Base-by-base conservation (phyloP, 495 filamentous ascomycete genomes). In the Astrothelium subdiscretum region DNA sequence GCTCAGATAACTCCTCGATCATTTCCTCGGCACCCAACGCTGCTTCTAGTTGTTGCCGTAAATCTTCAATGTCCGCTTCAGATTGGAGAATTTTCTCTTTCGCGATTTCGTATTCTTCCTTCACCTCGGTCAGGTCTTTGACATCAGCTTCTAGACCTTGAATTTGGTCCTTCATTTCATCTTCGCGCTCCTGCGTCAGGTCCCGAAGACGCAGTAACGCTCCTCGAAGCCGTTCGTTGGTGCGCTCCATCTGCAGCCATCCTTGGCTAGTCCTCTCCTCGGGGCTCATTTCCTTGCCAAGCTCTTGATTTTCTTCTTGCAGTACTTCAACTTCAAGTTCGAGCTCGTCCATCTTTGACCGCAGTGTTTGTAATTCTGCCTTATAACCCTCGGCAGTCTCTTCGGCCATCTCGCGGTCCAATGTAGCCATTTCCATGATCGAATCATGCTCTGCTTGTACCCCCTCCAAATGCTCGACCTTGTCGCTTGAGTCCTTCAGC, bases 381-480 rank as follows among this genome's bases (percentile, higher is more conserved):
- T 88, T 92, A 32, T 86, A 78, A 20, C 83, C 81, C 65, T 97
- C 94, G 5, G 88, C 87, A 38, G 84, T 89, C 70, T 97, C 92
- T 72, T 97, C 92, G 1, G 94, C 95, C 91, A 97, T 96, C 73
- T 97, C 92, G 18, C 90, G 81, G 69, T 98, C 94, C 22, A 98
- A 76, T 0, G 87, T 86, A 20, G 90, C 89, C 76, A 95, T 86
- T 76, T 98, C 95, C 74, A 96, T 75, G 18, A 87, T 78, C 5
- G 84, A 81, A 20, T 97, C 94, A 73, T 94, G 84, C 59, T 96
- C 91, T 0, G 85, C 87, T 68, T 92, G 87, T 24, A 87, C 76
- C 15, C 79, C 75, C 64, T 92, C 90, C 11, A 94, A 71, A 58
- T 86, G 78, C 62, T 87, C 86, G 11, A 89, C 73, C 57, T 79